A percentile compares a stretch with the other conserved stretches of the same genome.
Conservation (phyloP, 2,329 filamentous ascomycete genomes). For the Aspergillus glaucus region DNA sequence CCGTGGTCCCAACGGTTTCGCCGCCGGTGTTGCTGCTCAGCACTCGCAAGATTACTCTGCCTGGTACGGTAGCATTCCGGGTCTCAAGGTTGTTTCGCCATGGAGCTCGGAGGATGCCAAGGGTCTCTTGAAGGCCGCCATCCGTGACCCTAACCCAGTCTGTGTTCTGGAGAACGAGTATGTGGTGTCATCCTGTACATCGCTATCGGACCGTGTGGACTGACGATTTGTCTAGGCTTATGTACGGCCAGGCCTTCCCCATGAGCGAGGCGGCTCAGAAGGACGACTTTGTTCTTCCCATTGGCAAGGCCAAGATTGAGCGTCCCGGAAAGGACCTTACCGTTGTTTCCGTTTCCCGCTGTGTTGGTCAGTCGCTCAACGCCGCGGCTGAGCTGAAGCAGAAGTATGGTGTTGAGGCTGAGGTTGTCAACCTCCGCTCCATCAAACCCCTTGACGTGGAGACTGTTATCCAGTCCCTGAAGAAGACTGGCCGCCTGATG, state of each 20-base stretch:
- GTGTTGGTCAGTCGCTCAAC: constrained; percentile 82
- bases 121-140: constrained; percentile 94
- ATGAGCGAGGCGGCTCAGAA: constrained; percentile 96
- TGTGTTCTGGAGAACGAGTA: constrained; percentile 81
- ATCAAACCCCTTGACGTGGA: constrained; percentile 96
- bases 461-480: constrained; percentile 90
- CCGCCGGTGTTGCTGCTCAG: constrained; percentile 88
- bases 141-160: constrained; percentile 96
- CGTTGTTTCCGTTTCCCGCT: constrained; percentile 89
- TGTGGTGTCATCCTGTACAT: constrained; percentile 14
- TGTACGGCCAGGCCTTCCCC: constrained; percentile 92
- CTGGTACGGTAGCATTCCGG: constrained; percentile 98
- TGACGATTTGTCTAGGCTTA: constrained; percentile 47
- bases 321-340: constrained; percentile 92
- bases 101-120: constrained; percentile 98
- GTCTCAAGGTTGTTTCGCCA: constrained; percentile 91
- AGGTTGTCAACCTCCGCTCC: constrained; percentile 97
- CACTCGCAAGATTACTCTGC: constrained; percentile 98
- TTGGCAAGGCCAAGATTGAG: constrained; percentile 99
- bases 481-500: constrained; percentile 94
- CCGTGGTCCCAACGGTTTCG: constrained; percentile 98
- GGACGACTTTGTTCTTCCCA: constrained; percentile 92
- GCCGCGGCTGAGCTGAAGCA: constrained; percentile 89
- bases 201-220: constrained; percentile 4
- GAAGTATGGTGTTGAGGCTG: constrained; percentile 91